Evolutionary conservation across 768 basidiomycete species (phyloP), one percentile per base, ranked within the genome.

Genomic region (Tricholoma furcatifolium): DNA sequence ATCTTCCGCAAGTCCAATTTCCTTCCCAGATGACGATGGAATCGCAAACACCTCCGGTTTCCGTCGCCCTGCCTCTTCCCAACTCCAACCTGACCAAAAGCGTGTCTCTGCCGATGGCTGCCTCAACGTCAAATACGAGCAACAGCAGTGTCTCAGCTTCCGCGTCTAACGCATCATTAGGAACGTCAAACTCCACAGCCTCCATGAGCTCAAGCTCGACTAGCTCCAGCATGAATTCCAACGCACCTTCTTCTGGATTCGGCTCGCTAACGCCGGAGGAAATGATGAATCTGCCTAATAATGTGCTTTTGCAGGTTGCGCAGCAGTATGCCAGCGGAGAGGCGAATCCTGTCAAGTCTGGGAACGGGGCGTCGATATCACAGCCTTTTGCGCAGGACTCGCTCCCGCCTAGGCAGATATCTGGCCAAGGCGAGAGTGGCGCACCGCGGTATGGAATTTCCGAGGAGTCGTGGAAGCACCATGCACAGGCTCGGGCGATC

Each of bases 381-480:
- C 66, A 70, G 39, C 65, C 68, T 15, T 77, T 76, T 62, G 68
- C 69, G 10, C 74, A 78, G 48, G 79, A 81, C 47, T 69, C 63
- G 1, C 62, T 67, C 0, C 65, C 70, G 59, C 51, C 68, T 47
- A 63, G 68, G 51, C 69, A 71, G 47, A 53, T 60, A 21, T 57
- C 70, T 21, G 59, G 56, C n/a, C 69, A 72, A 40, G 65, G 62
- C 15, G 68, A 69, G 38, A 72, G 64, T 51, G 65, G 68, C 54
- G 71, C 75, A 30, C 77, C 80, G 41, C 74, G 79, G 46, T 87
- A 84, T 67, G 71, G 78, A 48, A 72, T 85, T 35, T 77, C 80
- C 21, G 87, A 89, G 65, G 88, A 89, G 64, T 87, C 88, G 7
- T 88, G 86, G 87, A 88, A 90, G 66, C 89, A 91, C 59, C 87